Evolutionary conservation across 73 alveolate species (phyloP).

Genomic region (Diophrys sp.): DNA sequence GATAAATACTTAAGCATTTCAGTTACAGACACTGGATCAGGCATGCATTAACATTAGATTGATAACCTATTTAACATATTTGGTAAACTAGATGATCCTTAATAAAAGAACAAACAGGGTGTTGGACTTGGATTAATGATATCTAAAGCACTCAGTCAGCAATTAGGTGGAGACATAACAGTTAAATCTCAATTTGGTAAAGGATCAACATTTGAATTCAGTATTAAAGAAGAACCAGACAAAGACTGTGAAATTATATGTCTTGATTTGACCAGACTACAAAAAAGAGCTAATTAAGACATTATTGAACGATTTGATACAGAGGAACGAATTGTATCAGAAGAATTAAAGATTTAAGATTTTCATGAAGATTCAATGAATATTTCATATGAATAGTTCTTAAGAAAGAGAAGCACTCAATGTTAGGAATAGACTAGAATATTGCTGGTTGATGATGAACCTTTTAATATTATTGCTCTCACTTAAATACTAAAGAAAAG

Average conservation of each 20-base stretch:
- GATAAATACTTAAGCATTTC: neutral
- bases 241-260: neutral
- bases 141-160: neutral
- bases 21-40: slow-evolving; percentile 53
- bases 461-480: neutral
- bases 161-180: neutral
- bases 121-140: slow-evolving; percentile 51
- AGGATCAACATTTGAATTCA: neutral
- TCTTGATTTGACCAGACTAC: too few relatives aligned
- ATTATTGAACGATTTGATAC: neutral
- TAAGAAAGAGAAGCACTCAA: neutral
- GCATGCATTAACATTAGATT: slow-evolving; percentile 18
- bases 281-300: neutral
- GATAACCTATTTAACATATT: slow-evolving; percentile 25
- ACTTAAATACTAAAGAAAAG: neutral
- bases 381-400: neutral
- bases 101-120: slow-evolving; percentile 26
- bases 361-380: too few relatives aligned
- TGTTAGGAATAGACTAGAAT: neutral
- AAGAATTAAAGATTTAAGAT: too few relatives aligned
- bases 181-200: neutral
- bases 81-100: slow-evolving; percentile 21
- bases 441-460: slow-evolving; percentile 1
- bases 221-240: neutral
- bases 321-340: too few relatives aligned